Evolutionary conservation across 2,329 filamentous ascomycete genomes (phyloP), one percentile per base, ranked within the genome.

Genomic region (Calonectria crousiana): DNA sequence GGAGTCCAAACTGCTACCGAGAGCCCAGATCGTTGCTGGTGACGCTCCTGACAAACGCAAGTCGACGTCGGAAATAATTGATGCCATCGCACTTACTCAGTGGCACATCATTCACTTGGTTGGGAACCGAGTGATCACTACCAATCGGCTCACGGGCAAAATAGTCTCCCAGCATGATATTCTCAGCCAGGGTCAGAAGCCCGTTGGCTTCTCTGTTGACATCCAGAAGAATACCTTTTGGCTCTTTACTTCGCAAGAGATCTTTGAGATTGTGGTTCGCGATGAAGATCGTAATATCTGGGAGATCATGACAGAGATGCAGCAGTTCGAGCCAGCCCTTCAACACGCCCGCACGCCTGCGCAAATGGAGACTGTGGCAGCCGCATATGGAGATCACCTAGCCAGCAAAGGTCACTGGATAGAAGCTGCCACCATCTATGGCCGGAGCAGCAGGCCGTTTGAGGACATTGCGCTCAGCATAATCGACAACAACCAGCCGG

Each of bases 221-320:
- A 90, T 94, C 74, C 96, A 97, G 84, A 98, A 98, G 87, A 97
- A 96, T 81, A 99, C 97, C 0, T 98, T 96, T 82, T 99, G 97
- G 97, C 90, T 99, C 2, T 98, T 98, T 82, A 98, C 96, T 0
- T 90, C 92, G 0, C 91, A 95, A 71, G 95, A 98, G 81, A 98
- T 99, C 66, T 98, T 95, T 79, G 97, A 99, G 85, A 93, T 99
- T 73, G 94, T 97, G 16, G 93, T 96, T 16, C 93, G 93, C 56
- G 95, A 98, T 71, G 97, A 99, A 84, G 95, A 96, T 78, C 89
- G 97, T 78, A 95, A 98, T 83, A 92, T 98, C 20, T 99, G 97
- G 97, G 95, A 95, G 82, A 95, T 98, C 67, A 94, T 98, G 92
- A 89, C 98, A 73, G 91, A 94, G 80, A 91, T 93, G 77, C 94